phyloP scores from a whole-genome alignment of 1,284 basidiomycete species.

The Psilocybe mexicana region DNA sequence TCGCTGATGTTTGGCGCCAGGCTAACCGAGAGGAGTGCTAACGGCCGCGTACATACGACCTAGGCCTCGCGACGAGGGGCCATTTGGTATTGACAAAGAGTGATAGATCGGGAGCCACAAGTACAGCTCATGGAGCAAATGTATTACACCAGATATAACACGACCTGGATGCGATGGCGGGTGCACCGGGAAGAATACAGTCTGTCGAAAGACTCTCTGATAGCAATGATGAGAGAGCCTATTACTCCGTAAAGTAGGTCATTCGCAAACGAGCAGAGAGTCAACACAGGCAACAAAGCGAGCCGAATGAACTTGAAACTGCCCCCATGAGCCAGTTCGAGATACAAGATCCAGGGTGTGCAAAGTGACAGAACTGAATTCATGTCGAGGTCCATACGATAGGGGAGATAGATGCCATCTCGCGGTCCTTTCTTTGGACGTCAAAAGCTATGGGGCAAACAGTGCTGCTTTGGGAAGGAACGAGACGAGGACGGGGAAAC shows the following conservation, averaged over 20 bases:
- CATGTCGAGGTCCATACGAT: not conserved
- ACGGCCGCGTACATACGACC: not conserved
- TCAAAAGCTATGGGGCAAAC: conserved; percentile 2
- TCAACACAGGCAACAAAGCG: not conserved
- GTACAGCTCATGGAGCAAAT: not conserved
- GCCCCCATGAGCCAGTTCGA: conserved; percentile 7
- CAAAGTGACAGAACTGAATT: not conserved
- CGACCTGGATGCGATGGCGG: not conserved
- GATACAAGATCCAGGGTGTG: not conserved
- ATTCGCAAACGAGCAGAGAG: not conserved
- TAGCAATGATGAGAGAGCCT: not conserved
- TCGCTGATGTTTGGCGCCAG: not conserved
- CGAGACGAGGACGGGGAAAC: not conserved
- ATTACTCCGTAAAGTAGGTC: conserved; percentile 1
- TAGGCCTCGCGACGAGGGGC: not conserved
- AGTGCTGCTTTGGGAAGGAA: not conserved
- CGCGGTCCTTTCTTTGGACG: conserved; percentile 5
- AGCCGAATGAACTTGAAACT: not conserved
- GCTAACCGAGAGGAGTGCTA: not conserved
- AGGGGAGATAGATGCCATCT: conserved; percentile 4
- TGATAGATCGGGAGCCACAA: not conserved
- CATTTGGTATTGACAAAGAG: not conserved
- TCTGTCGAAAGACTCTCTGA: not conserved
- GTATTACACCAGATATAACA: not conserved
- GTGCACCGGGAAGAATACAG: not conserved